Evolutionary conservation across 2,329 filamentous ascomycete species (phyloP), one percentile per base, ranked within the genome.

Genomic region (Aspergillus pseudoviridinutans): DNA sequence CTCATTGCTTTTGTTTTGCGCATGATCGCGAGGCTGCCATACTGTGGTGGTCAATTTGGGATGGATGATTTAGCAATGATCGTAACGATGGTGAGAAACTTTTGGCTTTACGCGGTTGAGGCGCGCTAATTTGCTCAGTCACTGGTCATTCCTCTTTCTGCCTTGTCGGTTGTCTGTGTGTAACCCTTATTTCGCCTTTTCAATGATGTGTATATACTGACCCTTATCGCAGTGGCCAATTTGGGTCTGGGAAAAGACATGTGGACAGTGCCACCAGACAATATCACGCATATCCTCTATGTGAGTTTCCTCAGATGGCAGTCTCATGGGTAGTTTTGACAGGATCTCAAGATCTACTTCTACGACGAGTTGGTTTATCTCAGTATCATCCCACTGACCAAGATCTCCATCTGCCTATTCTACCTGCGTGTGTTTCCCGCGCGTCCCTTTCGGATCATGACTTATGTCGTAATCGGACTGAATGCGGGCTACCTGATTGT

Each of bases 381-480:
- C 29, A 67, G 66, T 49, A 66, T 79, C 2, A 68, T 58, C 64
- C 73, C 61, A 35, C 61, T 61, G 59, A 67, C 65, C 12, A 71
- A 72, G 32, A 66, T 71, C 53, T 65, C 69, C 17, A 66, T 78
- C 25, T 71, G 74, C 5, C 72, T 66, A 29, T 63, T 72, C 24
- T 79, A 80, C 54, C 68, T 81, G 17, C 55, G 76, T 1, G 68
- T 79, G 10, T 77, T 81, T 22, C 71, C 81, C 7, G 65, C 59
- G 1, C 58, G 58, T 46, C 75, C 72, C 54, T 56, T 77, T 17
- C 67, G 76, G 12, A 57, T 66, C 1, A 61, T 52, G 7, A 63
- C 67, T 3, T 75, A 69, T 25, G 53, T 69, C 17, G 66, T 67
- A 0, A 68, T 77, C 10, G 72, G 64, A 3, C 56, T 74, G 14